phyloP scores from a whole-genome alignment of 2,329 filamentous ascomycete species.

The Beauveria caledonica region DNA sequence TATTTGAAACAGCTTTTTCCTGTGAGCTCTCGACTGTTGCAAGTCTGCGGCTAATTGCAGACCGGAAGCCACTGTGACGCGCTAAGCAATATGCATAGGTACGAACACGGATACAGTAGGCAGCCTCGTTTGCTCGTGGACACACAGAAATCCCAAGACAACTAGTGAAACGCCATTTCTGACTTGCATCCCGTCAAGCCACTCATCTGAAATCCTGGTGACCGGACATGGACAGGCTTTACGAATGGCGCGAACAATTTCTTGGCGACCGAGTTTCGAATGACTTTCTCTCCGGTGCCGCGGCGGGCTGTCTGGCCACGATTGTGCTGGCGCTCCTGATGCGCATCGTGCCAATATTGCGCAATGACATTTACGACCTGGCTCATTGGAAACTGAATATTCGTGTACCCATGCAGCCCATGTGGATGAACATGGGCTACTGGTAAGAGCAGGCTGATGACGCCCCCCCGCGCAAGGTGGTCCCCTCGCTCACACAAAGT shows the following conservation, averaged over 20 bases:
- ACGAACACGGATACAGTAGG: no score
- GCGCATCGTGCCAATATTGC: slow-evolving; percentile 17
- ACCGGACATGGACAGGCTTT: neutral
- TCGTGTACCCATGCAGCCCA: slow-evolving; percentile 34
- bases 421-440: slow-evolving; percentile 59
- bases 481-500: neutral
- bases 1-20: no score
- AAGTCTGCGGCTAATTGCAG: no score
- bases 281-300: slow-evolving; percentile 1
- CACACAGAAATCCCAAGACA: neutral
- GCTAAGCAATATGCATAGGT: neutral
- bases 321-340: slow-evolving; percentile 28
- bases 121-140: neutral
- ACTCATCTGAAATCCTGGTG: neutral
- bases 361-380: slow-evolving; percentile 35
- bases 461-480: no score
- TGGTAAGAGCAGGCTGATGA: slow-evolving; percentile 36
- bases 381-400: slow-evolving; percentile 50
- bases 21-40: no score
- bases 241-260: neutral
- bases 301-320: slow-evolving; percentile 1
- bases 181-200: neutral
- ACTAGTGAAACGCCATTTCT: neutral
- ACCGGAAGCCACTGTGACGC: neutral
- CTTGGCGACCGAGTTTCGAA: slow-evolving; percentile 1